Conservation (phyloP, 306 rosid species). For the Cucurbita ficifolia region DNA sequence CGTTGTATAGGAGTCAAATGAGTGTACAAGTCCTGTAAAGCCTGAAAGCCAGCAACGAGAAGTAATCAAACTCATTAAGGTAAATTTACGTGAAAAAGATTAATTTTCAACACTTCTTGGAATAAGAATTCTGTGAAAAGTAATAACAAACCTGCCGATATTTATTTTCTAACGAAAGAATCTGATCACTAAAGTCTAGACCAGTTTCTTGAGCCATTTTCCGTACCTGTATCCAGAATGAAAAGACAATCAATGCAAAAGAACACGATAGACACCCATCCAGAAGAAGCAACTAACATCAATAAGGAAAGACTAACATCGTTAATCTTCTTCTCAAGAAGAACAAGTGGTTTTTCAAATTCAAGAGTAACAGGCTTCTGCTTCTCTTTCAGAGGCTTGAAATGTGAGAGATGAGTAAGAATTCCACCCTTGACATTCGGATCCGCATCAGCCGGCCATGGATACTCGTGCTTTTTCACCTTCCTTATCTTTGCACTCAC, state of each 20-base stretch:
- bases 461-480: conserved; percentile 67
- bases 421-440: conserved; percentile 75
- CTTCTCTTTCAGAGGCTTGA: conserved; percentile 74
- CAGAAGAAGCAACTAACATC: conserved; percentile 8
- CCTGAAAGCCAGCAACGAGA: conserved; percentile 39
- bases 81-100: not conserved
- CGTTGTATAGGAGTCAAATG: conserved; percentile 78
- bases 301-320: conserved; percentile 37
- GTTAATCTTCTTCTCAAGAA: conserved; percentile 64
- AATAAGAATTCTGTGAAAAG: not conserved
- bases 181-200: conserved; percentile 83
- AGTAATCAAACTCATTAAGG: conserved; percentile 4
- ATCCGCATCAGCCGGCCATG: conserved; percentile 81
- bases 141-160: conserved; percentile 51
- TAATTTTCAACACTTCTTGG: not conserved
- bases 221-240: conserved; percentile 39
- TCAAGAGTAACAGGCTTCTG: conserved; percentile 63
- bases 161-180: conserved; percentile 49
- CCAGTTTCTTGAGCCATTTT: conserved; percentile 84
- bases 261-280: not conserved
- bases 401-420: conserved; percentile 49
- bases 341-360: conserved; percentile 66
- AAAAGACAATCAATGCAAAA: not conserved
- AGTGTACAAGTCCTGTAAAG: conserved; percentile 48
- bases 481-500: conserved; percentile 57